A percentile compares a stretch with the other conserved stretches of the same genome.
Conservation (phyloP, 495 filamentous ascomycete genomes). For the Annulohypoxylon nitens region DNA sequence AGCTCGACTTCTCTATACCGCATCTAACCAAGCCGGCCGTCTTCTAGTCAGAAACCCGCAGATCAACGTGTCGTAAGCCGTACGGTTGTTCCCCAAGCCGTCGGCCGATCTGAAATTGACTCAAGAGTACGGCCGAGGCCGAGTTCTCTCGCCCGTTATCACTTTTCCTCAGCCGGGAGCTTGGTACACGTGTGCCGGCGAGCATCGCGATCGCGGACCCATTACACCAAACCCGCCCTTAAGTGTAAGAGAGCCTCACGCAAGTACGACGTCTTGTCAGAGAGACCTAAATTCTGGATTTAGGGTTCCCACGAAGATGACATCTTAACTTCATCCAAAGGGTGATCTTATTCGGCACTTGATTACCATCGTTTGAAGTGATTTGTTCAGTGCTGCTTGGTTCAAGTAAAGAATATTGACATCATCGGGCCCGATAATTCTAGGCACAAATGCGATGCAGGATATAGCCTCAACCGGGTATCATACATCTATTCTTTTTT, state of each 20-base stretch:
- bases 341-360: not conserved
- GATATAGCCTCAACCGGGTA: not conserved
- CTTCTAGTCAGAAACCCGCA: not conserved
- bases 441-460: not conserved
- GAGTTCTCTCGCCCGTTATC: not conserved
- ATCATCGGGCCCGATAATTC: too few species aligned
- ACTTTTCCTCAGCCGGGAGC: not conserved
- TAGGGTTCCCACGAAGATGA: not conserved
- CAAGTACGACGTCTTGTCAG: not conserved
- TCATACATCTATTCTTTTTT: slow-evolving; percentile 9
- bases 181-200: slow-evolving; percentile 3
- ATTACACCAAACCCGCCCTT: not conserved
- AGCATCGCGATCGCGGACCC: not conserved
- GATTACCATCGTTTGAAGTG: not conserved
- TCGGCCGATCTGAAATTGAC: slow-evolving; percentile 12
- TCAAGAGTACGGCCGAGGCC: slow-evolving; percentile 13
- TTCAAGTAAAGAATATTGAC: too few species aligned
- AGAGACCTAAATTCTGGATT: not conserved
- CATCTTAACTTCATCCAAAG: not conserved
- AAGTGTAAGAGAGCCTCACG: slow-evolving; percentile 7
- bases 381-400: not conserved
- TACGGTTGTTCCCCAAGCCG: not conserved
- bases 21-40: not conserved
- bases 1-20: not conserved
- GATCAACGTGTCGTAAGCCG: not conserved